Evolutionary conservation across 2,329 filamentous ascomycete genomes (phyloP).

Genomic region (Tolypocladium album): DNA sequence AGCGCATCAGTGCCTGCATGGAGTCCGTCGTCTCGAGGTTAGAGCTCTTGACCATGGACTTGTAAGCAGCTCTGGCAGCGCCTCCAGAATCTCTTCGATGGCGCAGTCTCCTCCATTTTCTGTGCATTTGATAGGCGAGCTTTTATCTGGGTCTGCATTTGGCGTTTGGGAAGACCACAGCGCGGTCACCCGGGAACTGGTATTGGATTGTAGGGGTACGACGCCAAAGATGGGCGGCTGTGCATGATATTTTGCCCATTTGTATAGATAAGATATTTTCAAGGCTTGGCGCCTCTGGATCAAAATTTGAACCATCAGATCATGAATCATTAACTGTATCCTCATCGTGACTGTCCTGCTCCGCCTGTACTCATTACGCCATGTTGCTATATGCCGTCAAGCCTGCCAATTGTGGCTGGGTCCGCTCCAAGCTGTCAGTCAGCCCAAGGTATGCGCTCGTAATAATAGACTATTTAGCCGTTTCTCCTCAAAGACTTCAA

Average conservation of each 20-base stretch:
- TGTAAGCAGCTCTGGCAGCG: constrained; percentile 11
- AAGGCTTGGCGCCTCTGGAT: constrained; percentile 2
- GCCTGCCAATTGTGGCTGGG: neutral
- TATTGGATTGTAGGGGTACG: neutral
- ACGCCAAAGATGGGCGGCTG: neutral
- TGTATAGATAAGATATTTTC: constrained; percentile 4
- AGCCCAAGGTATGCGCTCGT: no score
- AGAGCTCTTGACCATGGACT: constrained; percentile 24
- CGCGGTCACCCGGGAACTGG: neutral
- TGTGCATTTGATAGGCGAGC: constrained; percentile 1
- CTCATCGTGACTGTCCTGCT: neutral
- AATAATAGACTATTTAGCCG: neutral
- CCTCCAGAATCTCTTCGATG: neutral
- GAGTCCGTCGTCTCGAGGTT: constrained; percentile 24
- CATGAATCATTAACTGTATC: neutral
- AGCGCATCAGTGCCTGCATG: constrained; percentile 32
- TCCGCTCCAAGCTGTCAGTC: neutral
- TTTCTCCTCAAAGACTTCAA: neutral
- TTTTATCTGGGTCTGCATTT: neutral
- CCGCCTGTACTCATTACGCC: neutral
- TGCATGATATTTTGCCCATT: neutral
- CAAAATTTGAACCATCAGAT: neutral
- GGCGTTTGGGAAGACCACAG: constrained; percentile 4
- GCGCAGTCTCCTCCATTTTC: constrained; percentile 1
- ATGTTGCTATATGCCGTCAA: neutral